phyloP scores from a whole-genome alignment of 176 grass and related monocot genomes.

The Oryza brachyantha region DNA sequence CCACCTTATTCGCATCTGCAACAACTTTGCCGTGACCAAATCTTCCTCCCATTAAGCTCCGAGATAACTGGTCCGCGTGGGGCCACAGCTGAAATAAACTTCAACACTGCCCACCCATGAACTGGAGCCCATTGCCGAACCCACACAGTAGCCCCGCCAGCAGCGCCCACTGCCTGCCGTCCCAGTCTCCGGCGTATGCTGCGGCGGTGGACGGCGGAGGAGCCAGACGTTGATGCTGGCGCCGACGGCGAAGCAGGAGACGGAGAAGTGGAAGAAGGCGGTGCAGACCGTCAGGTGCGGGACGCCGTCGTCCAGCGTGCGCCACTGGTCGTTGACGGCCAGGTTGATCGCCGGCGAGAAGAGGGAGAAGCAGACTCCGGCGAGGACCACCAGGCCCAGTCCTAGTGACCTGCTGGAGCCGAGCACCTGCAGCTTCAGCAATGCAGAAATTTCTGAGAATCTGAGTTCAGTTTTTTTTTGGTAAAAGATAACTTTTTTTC shows the following conservation, averaged over 20 bases:
- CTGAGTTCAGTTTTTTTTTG: not conserved
- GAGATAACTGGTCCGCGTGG: no score
- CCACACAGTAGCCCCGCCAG: slow-evolving; percentile 50
- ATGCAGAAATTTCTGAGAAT: not conserved
- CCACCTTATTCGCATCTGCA: no score
- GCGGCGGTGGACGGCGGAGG: slow-evolving; percentile 34
- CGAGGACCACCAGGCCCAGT: slow-evolving; percentile 49
- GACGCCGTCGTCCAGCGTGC: slow-evolving; percentile 41
- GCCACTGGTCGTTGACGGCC: slow-evolving; percentile 62
- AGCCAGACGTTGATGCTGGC: slow-evolving; percentile 50
- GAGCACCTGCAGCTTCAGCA: not conserved
- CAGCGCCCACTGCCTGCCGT: slow-evolving; percentile 62
- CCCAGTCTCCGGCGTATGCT: slow-evolving; percentile 49
- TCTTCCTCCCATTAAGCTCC: no score
- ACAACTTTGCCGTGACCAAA: no score
- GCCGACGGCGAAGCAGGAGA: slow-evolving; percentile 44
- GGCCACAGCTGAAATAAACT: no score
- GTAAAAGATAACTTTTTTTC: not conserved
- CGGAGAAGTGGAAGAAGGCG: slow-evolving; percentile 73
- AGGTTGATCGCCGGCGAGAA: slow-evolving; percentile 66
- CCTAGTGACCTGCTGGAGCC: slow-evolving; percentile 37
- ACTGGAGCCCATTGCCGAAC: slow-evolving; percentile 55
- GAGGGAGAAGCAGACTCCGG: slow-evolving; percentile 63
- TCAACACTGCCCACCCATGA: slow-evolving; percentile 58
- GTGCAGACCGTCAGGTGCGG: slow-evolving; percentile 57